Conservation (phyloP, 2,329 filamentous ascomycete species). For the Sclerotinia subarctica region DNA sequence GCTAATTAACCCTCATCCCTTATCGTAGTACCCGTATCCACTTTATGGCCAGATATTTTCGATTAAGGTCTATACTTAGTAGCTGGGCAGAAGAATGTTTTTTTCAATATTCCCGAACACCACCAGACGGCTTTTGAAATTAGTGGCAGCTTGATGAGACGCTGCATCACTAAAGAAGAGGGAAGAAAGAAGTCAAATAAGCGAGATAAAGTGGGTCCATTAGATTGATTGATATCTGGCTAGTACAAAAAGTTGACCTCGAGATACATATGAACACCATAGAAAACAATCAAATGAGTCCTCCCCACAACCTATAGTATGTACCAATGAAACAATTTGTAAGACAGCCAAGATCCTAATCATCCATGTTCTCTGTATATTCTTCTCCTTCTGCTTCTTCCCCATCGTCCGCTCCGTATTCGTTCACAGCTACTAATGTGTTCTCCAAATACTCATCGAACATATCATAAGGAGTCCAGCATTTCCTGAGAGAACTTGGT, state of each 20-base stretch:
- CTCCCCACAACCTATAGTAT: neutral
- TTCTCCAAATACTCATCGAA: slow-evolving; percentile 1
- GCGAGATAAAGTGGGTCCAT: slow-evolving; percentile 13
- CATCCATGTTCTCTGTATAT: neutral
- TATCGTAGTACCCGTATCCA: neutral
- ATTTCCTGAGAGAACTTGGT: neutral
- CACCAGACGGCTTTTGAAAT: too few relatives aligned
- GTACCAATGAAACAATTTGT: neutral
- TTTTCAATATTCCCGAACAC: too few relatives aligned
- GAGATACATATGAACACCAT: neutral
- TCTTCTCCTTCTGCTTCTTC: neutral
- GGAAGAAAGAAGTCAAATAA: neutral
- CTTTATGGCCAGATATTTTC: neutral
- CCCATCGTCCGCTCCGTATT: neutral
- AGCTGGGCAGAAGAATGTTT: too few relatives aligned
- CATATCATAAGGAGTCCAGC: slow-evolving; percentile 8
- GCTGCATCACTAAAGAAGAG: neutral
- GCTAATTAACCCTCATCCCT: too few relatives aligned
- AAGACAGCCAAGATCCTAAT: neutral
- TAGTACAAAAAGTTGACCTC: neutral
- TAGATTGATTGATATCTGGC: neutral
- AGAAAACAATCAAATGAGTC: neutral
- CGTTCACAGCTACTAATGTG: neutral
- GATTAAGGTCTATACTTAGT: neutral
- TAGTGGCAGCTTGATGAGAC: neutral